Evolutionary conservation across 331 rosid genomes (phyloP).

Genomic region (Quercus tomentella): DNA sequence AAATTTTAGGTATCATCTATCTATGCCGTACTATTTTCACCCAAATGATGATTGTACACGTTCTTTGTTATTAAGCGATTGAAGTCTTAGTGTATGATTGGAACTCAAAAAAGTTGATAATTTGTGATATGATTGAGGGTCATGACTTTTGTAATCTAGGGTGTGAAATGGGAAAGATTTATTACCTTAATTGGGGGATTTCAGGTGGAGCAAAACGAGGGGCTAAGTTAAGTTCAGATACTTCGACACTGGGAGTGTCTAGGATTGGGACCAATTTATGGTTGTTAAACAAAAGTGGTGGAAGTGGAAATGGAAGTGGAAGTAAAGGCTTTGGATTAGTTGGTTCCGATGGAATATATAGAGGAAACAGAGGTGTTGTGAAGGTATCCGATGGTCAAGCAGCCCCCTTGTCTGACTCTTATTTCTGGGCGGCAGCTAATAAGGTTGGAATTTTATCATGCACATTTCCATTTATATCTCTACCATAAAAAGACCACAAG

Average conservation of each 20-base stretch:
- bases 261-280: background rate
- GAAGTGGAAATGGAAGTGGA: background rate
- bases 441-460: background rate
- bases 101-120: no score
- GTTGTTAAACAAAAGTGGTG: background rate
- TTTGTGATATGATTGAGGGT: no score
- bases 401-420: background rate
- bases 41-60: no score
- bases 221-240: background rate
- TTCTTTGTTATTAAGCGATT: no score
- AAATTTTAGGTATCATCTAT: no score
- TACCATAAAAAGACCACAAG: no score
- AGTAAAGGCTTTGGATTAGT: background rate
- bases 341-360: background rate
- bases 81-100: no score
- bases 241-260: background rate
- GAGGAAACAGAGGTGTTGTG: background rate
- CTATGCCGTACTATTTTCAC: no score
- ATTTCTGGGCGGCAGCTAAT: no score
- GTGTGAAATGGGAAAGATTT: background rate
- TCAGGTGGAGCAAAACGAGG: conserved; percentile 11
- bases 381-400: background rate
- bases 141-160: no score
- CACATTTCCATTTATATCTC: background rate
- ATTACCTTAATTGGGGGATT: background rate